A percentile compares a stretch with the other conserved stretches of the same genome.
phyloP scores from a whole-genome alignment of 768 basidiomycete species.

The Xerocomus spinulosus region DNA sequence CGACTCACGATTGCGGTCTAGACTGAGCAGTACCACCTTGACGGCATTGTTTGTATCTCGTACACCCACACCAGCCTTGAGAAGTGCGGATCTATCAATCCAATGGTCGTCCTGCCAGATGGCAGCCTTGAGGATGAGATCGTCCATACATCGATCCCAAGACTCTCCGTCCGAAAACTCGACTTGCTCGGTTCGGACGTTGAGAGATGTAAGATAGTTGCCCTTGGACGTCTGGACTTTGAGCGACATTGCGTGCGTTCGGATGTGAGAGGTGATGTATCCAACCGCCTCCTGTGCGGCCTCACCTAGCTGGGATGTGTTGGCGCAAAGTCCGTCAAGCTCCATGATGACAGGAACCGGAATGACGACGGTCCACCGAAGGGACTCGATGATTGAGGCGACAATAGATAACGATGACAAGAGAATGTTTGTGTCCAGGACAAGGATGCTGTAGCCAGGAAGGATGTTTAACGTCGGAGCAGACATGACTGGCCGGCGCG shows the following conservation, averaged over 20 bases:
- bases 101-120: constrained; percentile 94
- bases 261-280: constrained; percentile 74
- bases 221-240: constrained; percentile 95
- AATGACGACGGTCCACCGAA: constrained; percentile 82
- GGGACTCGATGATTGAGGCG: constrained; percentile 68
- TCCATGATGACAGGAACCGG: constrained; percentile 97
- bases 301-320: constrained; percentile 62
- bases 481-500: constrained; percentile 28
- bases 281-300: constrained; percentile 68
- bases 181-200: constrained; percentile 78
- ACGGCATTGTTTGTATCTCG: constrained; percentile 46
- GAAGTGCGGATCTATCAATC: constrained; percentile 74
- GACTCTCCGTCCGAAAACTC: constrained; percentile 53
- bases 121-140: constrained; percentile 87
- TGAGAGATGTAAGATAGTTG: constrained; percentile 84
- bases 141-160: constrained; percentile 84
- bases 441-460: constrained; percentile 84
- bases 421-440: constrained; percentile 94
- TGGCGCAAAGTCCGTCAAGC: constrained; percentile 81
- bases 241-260: constrained; percentile 67
- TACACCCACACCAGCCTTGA: constrained; percentile 38
- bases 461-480: constrained; percentile 52
- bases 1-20: constrained; percentile 85
- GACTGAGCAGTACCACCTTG: constrained; percentile 84
- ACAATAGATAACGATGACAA: constrained; percentile 77